phyloP scores from a whole-genome alignment of 208 protist species.

The Tetramitus jugosus region DNA sequence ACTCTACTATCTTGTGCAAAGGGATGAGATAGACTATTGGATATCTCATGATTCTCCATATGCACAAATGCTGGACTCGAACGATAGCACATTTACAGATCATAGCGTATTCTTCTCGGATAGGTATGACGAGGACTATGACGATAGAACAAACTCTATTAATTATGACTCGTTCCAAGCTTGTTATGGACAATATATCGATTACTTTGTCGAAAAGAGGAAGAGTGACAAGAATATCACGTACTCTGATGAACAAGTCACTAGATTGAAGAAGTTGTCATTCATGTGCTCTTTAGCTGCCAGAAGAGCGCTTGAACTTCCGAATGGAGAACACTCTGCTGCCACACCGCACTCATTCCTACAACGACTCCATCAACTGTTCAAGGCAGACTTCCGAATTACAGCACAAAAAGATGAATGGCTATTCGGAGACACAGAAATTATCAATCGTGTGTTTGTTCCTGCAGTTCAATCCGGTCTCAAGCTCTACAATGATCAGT shows the following conservation, averaged over 20 bases:
- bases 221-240: neutral
- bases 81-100: neutral
- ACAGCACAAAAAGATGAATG: constrained; percentile 16
- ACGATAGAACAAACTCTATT: neutral
- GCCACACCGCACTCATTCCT: neutral
- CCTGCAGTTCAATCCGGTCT: neutral
- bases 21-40: constrained; percentile 6
- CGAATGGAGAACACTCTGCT: neutral
- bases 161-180: neutral
- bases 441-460: neutral
- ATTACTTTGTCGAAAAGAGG: neutral
- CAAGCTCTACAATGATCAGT: neutral
- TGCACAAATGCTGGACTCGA: neutral
- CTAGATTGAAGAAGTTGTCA: neutral
- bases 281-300: neutral
- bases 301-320: neutral
- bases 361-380: neutral
- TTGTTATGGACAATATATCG: neutral
- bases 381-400: constrained; percentile 11
- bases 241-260: neutral
- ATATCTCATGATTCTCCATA: neutral
- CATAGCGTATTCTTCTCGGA: neutral
- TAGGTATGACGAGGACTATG: constrained; percentile 11
- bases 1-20: neutral
- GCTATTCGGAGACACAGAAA: neutral